Base-by-base conservation (phyloP, 345 rosid genomes). In the Dovyalis caffra region DNA sequence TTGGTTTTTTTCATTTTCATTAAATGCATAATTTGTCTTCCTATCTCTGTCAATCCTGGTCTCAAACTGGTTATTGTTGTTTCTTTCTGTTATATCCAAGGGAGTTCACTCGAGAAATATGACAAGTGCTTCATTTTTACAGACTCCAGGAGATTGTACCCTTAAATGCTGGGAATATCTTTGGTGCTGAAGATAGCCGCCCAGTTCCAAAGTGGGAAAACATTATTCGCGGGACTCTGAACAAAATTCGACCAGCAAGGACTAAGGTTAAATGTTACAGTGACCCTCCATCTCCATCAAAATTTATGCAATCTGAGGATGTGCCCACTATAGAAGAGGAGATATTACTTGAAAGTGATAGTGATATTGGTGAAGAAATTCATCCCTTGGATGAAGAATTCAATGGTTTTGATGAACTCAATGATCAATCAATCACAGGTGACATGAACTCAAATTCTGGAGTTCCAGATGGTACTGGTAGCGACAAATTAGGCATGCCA, bases 71-170 rank as follows among this genome's bases (percentile, higher is more conserved):
- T 60, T 35, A 12, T 34, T 37, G 3, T 57, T 72, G 64, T 43
- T 66, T 35, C 45, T 67, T 47, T 47, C 35, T 68, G 47, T 8
- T 33, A 16, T n/a, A 3, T 51, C 57, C 26, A 53, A 21, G 35
- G 6, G 25, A 65, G 35, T 60, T 57, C 76, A 53, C 51, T 64
- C 78, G 58, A 70, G 81, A 71, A 77, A 49, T 45, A 66, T 45
- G 67, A 73, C 16, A 63, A 65, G 61, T 72, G 40, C 38, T 57
- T 77, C 76, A 34, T 49, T 32, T 74, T 63, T 80, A 4, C 77
- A 95, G 99, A 72, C 82, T 95, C 73, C 99, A 92, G 88, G 99
- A 95, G 83, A 91, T 95, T 58, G 97, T 95, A 60, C 97, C 99
- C 26, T 86, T 95, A 64, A 95, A 88, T 81, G 94, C 99, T 69